Percentiles rank a stretch among this genome's conserved stretches.
Evolutionary conservation across 495 filamentous ascomycete species (phyloP).

Genomic region (Aspergillus mulundensis): DNA sequence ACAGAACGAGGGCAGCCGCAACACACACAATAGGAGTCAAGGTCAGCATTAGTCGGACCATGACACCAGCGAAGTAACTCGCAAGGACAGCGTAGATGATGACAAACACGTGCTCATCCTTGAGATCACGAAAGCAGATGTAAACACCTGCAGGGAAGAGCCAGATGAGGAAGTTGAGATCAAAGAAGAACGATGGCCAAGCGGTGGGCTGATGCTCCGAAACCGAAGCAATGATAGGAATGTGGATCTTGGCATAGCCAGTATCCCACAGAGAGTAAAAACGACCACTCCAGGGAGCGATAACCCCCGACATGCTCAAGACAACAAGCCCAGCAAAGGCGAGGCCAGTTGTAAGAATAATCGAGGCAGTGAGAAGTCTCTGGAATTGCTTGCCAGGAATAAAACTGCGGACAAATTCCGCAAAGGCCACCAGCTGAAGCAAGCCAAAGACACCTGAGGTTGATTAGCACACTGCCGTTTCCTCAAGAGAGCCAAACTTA

Average conservation of each 20-base stretch:
- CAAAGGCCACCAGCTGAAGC: conserved; percentile 88
- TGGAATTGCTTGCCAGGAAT: conserved; percentile 94
- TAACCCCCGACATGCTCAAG: conserved; percentile 80
- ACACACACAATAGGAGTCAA: conserved; percentile 96
- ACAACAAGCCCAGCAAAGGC: conserved; percentile 71
- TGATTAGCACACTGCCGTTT: conserved; percentile 7
- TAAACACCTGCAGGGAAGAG: conserved; percentile 98
- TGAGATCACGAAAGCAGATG: conserved; percentile 90
- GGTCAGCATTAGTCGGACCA: conserved; percentile 98
- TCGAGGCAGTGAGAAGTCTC: conserved; percentile 70
- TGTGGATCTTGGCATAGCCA: conserved; percentile 98
- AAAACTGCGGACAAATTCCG: conserved; percentile 82
- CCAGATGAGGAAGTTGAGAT: conserved; percentile 97
- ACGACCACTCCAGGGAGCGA: conserved; percentile 97
- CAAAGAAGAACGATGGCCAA: conserved; percentile 99
- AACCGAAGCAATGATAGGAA: conserved; percentile 98
- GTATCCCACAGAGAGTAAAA: conserved; percentile 99
- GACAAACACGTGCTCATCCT: conserved; percentile 97
- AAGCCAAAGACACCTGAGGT: conserved; percentile 85
- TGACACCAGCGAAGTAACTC: conserved; percentile 98
- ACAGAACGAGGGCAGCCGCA: conserved; percentile 83
- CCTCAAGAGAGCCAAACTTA: conserved; percentile 36
- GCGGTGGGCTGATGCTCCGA: conserved; percentile 99
- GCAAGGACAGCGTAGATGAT: conserved; percentile 93
- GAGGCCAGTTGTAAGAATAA: conserved; percentile 71